These are phyloP conservation scores for Geoglossum glabrum DNA, from an alignment of 495 filamentous ascomycete genomes.

Conservation along the genomic window DNA sequence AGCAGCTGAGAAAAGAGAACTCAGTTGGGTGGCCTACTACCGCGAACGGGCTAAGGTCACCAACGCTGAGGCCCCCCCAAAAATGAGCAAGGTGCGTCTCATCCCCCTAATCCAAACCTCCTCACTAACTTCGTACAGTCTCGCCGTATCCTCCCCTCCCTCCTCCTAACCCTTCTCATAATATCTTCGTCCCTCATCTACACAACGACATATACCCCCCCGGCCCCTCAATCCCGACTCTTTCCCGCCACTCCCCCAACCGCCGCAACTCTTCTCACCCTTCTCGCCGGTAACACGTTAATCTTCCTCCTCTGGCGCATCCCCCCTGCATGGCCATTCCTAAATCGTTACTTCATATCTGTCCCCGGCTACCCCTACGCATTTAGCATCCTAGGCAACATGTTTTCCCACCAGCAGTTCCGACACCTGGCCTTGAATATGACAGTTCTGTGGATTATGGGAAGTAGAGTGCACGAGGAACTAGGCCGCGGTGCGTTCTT, in stretches of 20 bases:
- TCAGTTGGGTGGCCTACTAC: constrained; percentile 15
- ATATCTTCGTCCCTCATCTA: constrained; percentile 31
- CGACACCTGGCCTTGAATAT: constrained; percentile 56
- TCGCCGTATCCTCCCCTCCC: constrained; percentile 45
- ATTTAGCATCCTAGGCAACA: constrained; percentile 41
- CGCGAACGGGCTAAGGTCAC: constrained; percentile 10
- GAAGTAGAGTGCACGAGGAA: constrained; percentile 55
- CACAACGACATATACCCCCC: constrained; percentile 41
- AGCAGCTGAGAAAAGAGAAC: constrained; percentile 4
- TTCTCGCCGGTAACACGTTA: constrained; percentile 44
- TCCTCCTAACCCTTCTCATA: constrained; percentile 32
- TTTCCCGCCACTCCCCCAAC: constrained; percentile 60
- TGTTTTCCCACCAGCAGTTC: constrained; percentile 59
- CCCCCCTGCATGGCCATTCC: constrained; percentile 46
- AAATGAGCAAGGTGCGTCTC: constrained; percentile 7
- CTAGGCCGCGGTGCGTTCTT: constrained; percentile 74
- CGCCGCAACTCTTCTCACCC: constrained; percentile 47
- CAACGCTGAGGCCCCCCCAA: constrained; percentile 7
- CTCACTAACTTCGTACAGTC: constrained; percentile 19
- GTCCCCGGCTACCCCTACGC: constrained; percentile 48
- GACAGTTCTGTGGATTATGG: constrained; percentile 36
- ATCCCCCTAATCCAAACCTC: background rate
- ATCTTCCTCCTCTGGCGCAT: constrained; percentile 45
- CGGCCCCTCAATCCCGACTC: constrained; percentile 33
- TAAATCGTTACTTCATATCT: constrained; percentile 64